phyloP scores from a whole-genome alignment of 2,329 filamentous ascomycete genomes.

The Akanthomyces dipterigenus region DNA sequence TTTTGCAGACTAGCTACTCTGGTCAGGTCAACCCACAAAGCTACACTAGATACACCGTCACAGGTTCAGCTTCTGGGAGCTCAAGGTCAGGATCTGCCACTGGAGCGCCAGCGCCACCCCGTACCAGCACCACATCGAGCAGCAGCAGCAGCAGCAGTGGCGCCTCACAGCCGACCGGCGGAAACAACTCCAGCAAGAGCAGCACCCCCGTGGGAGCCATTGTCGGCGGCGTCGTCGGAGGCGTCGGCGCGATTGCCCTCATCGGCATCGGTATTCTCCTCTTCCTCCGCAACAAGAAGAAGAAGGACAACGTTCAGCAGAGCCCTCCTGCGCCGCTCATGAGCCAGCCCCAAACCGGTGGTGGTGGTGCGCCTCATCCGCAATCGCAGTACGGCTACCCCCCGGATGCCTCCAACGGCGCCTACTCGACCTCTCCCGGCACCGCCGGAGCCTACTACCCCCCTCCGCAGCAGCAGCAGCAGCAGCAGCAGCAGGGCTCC shows the following conservation, averaged over 20 bases:
- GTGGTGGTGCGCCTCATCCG: neutral
- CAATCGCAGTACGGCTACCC: conserved; percentile 1
- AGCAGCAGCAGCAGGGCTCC: neutral
- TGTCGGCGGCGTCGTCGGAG: conserved; percentile 32
- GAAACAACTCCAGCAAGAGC: conserved; percentile 4
- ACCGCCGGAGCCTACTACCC: neutral
- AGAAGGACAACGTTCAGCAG: conserved; percentile 15
- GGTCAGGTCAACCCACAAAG: conserved; percentile 27
- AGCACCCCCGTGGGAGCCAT: conserved; percentile 28
- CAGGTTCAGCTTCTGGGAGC: neutral
- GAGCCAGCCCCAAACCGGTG: conserved; percentile 6
- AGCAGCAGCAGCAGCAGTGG: conserved; percentile 10
- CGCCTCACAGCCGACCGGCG: neutral
- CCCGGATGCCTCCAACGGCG: neutral
- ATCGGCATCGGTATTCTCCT: conserved; percentile 24
- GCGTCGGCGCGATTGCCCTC: conserved; percentile 27
- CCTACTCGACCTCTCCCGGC: neutral
- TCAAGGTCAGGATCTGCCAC: neutral
- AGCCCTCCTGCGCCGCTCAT: conserved; percentile 11
- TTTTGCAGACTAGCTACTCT: conserved; percentile 33
- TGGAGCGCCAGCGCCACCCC: neutral
- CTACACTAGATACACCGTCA: conserved; percentile 23
- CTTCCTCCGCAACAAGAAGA: conserved; percentile 24
- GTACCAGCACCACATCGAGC: neutral
- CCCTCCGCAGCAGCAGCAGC: neutral